Conservation (phyloP, 305 asterid species). For the Fraxinus baroniana region DNA sequence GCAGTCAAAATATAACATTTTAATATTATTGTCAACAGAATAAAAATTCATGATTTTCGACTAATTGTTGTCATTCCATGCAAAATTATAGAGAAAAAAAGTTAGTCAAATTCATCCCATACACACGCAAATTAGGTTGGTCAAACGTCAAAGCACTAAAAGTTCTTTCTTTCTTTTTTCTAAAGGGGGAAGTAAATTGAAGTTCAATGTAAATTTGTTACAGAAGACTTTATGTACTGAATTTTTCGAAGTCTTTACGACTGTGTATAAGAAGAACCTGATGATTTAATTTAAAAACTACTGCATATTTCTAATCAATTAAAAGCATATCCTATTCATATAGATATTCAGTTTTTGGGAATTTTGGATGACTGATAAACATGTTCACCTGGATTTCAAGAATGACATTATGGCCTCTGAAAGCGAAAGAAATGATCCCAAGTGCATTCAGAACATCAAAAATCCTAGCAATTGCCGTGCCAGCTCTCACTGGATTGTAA, state of each 20-base stretch:
- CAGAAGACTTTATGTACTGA: neutral
- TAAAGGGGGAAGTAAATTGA: neutral
- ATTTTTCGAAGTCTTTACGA: neutral
- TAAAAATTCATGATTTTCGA: neutral
- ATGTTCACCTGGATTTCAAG: slow-evolving; percentile 76
- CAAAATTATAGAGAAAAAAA: neutral
- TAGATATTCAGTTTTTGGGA: neutral
- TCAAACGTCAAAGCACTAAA: neutral
- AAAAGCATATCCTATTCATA: neutral
- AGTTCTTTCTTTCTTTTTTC: neutral
- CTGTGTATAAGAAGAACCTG: neutral
- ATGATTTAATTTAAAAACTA: neutral
- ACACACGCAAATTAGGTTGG: neutral
- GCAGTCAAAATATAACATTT: neutral
- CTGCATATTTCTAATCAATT: neutral
- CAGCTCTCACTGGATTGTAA: slow-evolving; percentile 44
- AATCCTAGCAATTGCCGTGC: slow-evolving; percentile 35
- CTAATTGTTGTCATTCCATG: neutral
- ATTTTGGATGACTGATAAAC: neutral
- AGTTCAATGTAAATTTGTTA: neutral
- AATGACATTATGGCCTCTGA: slow-evolving; percentile 86
- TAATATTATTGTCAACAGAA: neutral
- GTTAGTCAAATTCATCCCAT: neutral
- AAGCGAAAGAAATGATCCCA: slow-evolving; percentile 86
- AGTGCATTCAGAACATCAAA: slow-evolving; percentile 73